Base-by-base conservation (phyloP, 202 grass and related monocot genomes). In the Digitaria exilis region DNA sequence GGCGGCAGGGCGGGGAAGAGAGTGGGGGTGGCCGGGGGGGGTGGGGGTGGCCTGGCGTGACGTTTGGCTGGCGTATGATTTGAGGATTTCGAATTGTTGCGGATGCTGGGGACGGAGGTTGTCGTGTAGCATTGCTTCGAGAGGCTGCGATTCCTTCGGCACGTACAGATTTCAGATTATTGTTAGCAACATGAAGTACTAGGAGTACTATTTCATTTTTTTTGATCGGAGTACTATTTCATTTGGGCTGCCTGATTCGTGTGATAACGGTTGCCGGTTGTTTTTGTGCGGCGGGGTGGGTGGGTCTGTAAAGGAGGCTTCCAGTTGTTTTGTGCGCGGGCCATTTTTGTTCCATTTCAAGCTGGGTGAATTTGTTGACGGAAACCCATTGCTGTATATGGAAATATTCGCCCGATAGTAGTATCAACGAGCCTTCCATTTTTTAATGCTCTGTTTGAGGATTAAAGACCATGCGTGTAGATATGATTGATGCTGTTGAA, bases 211-310 rank as follows among this genome's bases (percentile, higher is more conserved):
- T 70, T 75, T 75, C 52, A 29, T 28, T 6, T 80, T n/a, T n/a
- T n/a, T n/a, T n/a, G n/a, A n/a, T n/a, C n/a, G 16, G 55, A 65
- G 31, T 80, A 50, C 61, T 80, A 70, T 70, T 75, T 75, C 52
- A 29, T 28, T 6, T 80, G 41, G 56, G 9, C 43, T 66, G 49
- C 24, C 55, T 55, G 44, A 69, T 81, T 68, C 25, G 49, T 51
- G 51, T 43, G 31, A 49, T 66, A 65, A 49, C 32, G 32, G 32
- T 34, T 34, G 35, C 35, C 19, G 45, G 28, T 46, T 48, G 45
- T 14, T 25, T 14, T 5, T 31, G 25, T 26, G 34, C 0, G 35
- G 3, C 35, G 1, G 34, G 43, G 68, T 12, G 6, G 21, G 24
- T 35, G 10, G 41, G 42, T 25, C 41, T 17, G 15, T 45, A 41